Percentiles rank a stretch among this genome's conserved stretches.
Conservation (phyloP, 2,329 filamentous ascomycete genomes). For the Neodidymelliopsis sp. region DNA sequence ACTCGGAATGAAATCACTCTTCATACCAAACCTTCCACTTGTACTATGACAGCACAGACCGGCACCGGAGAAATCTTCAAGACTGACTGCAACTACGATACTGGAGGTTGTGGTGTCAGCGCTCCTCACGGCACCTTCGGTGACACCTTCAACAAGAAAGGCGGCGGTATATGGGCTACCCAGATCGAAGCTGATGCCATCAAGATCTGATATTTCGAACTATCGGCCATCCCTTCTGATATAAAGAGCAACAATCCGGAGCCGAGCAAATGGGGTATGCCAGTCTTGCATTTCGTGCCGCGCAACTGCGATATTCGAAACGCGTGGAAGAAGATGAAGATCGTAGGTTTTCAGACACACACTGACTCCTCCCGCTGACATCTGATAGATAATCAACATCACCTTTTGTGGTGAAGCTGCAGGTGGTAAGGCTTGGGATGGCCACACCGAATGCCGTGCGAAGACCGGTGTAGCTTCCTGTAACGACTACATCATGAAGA, state of each 20-base stretch:
- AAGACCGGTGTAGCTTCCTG: slow-evolving; percentile 56
- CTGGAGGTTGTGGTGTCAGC: slow-evolving; percentile 22
- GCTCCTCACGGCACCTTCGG: slow-evolving; percentile 26
- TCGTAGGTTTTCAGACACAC: slow-evolving; percentile 10
- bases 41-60: slow-evolving; percentile 9
- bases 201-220: slow-evolving; percentile 61
- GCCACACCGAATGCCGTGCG: slow-evolving; percentile 9
- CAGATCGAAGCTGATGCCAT: slow-evolving; percentile 57
- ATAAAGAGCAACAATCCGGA: slow-evolving; percentile 54
- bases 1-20: slow-evolving; percentile 31
- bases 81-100: neutral
- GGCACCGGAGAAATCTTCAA: slow-evolving; percentile 4
- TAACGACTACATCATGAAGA: slow-evolving; percentile 26
- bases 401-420: slow-evolving; percentile 55
- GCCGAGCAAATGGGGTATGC: slow-evolving; percentile 54
- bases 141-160: slow-evolving; percentile 35
- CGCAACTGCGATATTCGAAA: slow-evolving; percentile 53
- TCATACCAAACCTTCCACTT: slow-evolving; percentile 16
- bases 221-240: slow-evolving; percentile 54
- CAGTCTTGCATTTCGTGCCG: slow-evolving; percentile 40
- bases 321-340: slow-evolving; percentile 29
- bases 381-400: slow-evolving; percentile 51
- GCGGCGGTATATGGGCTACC: slow-evolving; percentile 59
- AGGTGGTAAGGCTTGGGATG: slow-evolving; percentile 59
- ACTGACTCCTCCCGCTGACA: neutral